These are phyloP conservation scores for Eucalyptus pauciflora DNA, from an alignment of 345 rosid species.

Conservation along the genomic window DNA sequence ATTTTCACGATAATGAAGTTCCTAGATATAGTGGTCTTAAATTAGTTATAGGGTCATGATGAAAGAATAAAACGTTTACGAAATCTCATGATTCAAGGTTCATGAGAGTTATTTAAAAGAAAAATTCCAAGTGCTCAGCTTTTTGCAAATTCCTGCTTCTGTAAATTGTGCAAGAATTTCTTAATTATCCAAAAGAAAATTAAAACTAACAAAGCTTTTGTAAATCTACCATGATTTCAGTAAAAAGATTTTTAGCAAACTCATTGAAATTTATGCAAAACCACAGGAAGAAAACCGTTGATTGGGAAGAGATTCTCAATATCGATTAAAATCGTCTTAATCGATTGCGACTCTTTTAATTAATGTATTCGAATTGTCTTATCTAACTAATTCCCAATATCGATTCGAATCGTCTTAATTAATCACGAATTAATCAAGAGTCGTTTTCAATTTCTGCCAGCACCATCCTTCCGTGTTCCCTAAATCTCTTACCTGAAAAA, in stretches of 20 bases:
- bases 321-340: neutral
- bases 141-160: neutral
- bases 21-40: neutral
- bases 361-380: neutral
- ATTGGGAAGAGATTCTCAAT: neutral
- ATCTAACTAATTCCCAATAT: rapidly evolving
- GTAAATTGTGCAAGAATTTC: neutral
- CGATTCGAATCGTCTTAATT: neutral
- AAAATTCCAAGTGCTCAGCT: neutral
- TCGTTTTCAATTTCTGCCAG: neutral
- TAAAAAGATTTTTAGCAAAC: too few species aligned
- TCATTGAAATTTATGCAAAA: neutral
- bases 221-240: neutral
- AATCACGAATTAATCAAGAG: neutral
- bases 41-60: neutral
- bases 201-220: neutral
- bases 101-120: neutral
- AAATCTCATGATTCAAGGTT: neutral
- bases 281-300: neutral
- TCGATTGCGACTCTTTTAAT: neutral
- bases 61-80: neutral
- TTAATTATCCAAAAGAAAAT: neutral
- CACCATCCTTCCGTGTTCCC: neutral
- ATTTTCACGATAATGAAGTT: neutral
- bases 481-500: neutral